Conservation (phyloP, 116 monocot genomes). For the Phalaenopsis hybrid region DNA sequence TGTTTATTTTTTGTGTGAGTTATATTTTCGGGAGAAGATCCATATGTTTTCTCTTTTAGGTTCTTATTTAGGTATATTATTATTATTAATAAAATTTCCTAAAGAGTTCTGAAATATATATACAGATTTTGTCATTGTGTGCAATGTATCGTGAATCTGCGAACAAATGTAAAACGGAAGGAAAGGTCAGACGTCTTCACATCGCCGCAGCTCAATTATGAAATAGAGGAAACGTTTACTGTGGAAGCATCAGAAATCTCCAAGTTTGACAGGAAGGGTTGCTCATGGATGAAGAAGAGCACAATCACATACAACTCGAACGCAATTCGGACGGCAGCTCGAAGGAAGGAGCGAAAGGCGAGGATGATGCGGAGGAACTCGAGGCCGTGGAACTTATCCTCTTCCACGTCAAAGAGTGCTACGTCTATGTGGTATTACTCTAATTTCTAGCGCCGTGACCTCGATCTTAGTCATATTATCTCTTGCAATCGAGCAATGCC, state of each 20-base stretch:
- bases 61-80: too few species aligned
- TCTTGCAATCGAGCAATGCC: neutral
- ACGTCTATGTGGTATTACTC: slow-evolving; percentile 75
- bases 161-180: too few species aligned
- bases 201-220: too few species aligned
- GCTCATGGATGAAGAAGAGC: slow-evolving; percentile 7
- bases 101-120: too few species aligned
- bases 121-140: too few species aligned
- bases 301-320: slow-evolving; percentile 5
- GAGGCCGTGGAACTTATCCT: slow-evolving; percentile 63
- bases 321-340: neutral
- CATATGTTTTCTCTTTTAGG: too few species aligned
- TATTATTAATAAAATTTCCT: too few species aligned
- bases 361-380: slow-evolving; percentile 23
- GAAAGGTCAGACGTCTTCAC: too few species aligned
- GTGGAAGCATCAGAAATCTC: neutral
- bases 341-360: neutral
- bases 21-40: too few species aligned
- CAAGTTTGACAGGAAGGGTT: neutral
- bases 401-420: slow-evolving; percentile 83
- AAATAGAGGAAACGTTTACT: too few species aligned
- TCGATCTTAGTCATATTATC: neutral
- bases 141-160: too few species aligned
- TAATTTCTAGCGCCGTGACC: neutral
- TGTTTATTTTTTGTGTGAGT: too few species aligned